Conservation (phyloP, 2,329 filamentous ascomycete species). For the Amylocarpus encephaloides region DNA sequence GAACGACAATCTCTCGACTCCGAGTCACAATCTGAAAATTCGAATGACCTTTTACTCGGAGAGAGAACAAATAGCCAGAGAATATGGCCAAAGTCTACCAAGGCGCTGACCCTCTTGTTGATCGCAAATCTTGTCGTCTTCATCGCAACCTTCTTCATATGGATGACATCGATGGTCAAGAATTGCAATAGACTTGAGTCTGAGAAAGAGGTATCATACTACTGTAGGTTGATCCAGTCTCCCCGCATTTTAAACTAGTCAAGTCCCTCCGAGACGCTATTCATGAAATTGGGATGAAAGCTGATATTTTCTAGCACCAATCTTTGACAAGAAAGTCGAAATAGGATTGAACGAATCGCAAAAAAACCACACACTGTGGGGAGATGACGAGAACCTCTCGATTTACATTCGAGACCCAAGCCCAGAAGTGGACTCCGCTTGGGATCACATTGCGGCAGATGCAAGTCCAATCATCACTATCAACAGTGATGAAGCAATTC, state of each 20-base stretch:
- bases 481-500: slow-evolving; percentile 23
- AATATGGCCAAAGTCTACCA: neutral
- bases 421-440: slow-evolving; percentile 9
- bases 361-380: slow-evolving; percentile 4
- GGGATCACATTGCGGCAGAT: slow-evolving; percentile 8
- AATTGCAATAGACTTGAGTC: neutral
- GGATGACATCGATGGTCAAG: neutral
- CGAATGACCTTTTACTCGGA: neutral
- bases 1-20: slow-evolving; percentile 1
- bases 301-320: neutral
- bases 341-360: neutral
- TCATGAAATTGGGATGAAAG: no score
- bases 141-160: neutral
- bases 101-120: neutral
- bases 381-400: slow-evolving; percentile 1
- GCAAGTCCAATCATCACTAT: slow-evolving; percentile 15
- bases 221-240: neutral
- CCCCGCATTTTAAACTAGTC: neutral
- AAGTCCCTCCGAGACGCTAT: no score
- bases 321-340: slow-evolving; percentile 1
- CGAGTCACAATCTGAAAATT: neutral
- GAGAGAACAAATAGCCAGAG: neutral
- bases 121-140: slow-evolving; percentile 2
- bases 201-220: neutral
- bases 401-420: slow-evolving; percentile 9